A percentile compares a stretch with the other conserved stretches of the same genome.
phyloP scores from a whole-genome alignment of 1,284 basidiomycete species.

The Marasmius sp. region DNA sequence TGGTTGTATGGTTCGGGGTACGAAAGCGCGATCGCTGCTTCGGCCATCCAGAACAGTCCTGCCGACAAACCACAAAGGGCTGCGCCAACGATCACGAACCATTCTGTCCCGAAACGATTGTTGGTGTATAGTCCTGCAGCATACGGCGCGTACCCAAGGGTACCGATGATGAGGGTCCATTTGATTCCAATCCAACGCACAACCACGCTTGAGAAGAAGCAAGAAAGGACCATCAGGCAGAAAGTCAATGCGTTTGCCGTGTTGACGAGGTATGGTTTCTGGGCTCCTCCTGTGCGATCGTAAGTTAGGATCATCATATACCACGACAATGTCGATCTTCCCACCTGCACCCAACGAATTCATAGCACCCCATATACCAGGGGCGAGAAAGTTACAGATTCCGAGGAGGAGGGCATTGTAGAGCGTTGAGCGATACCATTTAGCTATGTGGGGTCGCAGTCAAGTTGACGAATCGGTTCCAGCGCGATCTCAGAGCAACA shows the following conservation, averaged over 20 bases:
- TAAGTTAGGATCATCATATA: not conserved
- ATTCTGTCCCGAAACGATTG: constrained; percentile 15
- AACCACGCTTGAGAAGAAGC: constrained; percentile 5
- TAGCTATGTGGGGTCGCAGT: not conserved
- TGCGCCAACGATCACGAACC: constrained; percentile 16
- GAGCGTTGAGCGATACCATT: constrained; percentile 5
- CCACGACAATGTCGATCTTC: not conserved
- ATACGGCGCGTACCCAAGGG: constrained; percentile 11
- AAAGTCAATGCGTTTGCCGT: constrained; percentile 10
- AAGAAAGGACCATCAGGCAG: constrained; percentile 10
- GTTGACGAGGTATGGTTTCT: constrained; percentile 3
- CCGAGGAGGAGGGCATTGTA: constrained; percentile 7
- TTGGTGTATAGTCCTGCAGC: constrained; percentile 17
- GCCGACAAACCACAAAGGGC: constrained; percentile 17
- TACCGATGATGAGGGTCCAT: constrained; percentile 10
- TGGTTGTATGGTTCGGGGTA: constrained; percentile 17
- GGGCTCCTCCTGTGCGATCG: not conserved
- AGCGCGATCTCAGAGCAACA: too few species aligned
- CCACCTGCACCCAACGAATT: constrained; percentile 12
- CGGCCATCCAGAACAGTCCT: constrained; percentile 16
- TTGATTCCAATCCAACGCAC: constrained; percentile 6
- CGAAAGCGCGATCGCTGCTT: constrained; percentile 15
- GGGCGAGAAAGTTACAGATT: constrained; percentile 6
- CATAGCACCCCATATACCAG: constrained; percentile 12
- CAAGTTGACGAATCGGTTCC: too few species aligned